A percentile compares a stretch with the other conserved stretches of the same genome.
These are phyloP conservation scores for Phallus indusiatus DNA, from an alignment of 768 basidiomycete species.

Conservation along the genomic window DNA sequence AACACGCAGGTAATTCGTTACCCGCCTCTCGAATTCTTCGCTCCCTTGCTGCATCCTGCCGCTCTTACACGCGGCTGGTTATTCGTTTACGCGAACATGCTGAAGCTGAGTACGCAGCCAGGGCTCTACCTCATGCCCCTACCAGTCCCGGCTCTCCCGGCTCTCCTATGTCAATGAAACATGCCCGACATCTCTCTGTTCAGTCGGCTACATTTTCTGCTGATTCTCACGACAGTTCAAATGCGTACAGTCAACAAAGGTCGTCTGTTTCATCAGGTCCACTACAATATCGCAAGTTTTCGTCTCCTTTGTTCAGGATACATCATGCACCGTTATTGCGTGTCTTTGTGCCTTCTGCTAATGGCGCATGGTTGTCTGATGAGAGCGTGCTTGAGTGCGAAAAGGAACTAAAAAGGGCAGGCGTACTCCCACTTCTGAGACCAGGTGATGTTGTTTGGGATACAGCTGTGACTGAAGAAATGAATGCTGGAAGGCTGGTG, in stretches of 20 bases:
- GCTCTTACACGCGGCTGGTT: slow-evolving; percentile 74
- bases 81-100: slow-evolving; percentile 72
- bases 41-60: slow-evolving; percentile 40
- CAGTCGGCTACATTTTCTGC: slow-evolving; percentile 5
- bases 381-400: slow-evolving; percentile 76
- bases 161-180: slow-evolving; percentile 1
- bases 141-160: background rate
- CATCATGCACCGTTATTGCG: slow-evolving; percentile 69
- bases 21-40: slow-evolving; percentile 12
- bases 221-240: slow-evolving; percentile 8
- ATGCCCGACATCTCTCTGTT: background rate
- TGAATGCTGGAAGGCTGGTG: slow-evolving; percentile 70
- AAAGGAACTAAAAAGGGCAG: slow-evolving; percentile 63
- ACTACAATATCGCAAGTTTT: slow-evolving; percentile 29
- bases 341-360: slow-evolving; percentile 79
- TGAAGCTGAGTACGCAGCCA: slow-evolving; percentile 40
- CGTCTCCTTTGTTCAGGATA: slow-evolving; percentile 59
- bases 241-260: background rate
- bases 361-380: slow-evolving; percentile 82
- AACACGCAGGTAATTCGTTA: slow-evolving; percentile 31
- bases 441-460: slow-evolving; percentile 85
- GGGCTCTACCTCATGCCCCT: slow-evolving; percentile 11
- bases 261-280: background rate
- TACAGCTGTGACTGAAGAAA: slow-evolving; percentile 76
- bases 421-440: slow-evolving; percentile 51